A percentile compares a stretch with the other conserved stretches of the same genome.
These are phyloP conservation scores for Scheffersomyces insectosa DNA, from an alignment of 1,139 yeast species.

Conservation along the genomic window DNA sequence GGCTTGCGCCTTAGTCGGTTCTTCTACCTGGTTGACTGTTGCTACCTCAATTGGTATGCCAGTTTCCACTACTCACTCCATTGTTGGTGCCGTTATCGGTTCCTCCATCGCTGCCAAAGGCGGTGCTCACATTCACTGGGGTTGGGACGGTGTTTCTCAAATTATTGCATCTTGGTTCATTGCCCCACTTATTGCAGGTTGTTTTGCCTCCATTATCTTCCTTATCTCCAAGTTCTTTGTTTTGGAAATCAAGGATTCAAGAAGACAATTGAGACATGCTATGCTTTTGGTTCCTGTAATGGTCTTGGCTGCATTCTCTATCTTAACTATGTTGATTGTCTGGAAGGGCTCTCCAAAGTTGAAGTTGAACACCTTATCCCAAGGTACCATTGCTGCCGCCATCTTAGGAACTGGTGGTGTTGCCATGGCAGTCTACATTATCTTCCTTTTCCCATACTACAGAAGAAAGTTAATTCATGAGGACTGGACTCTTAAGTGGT, in stretches of 20 bases:
- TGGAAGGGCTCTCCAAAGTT: conserved; percentile 79
- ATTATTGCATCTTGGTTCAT: conserved; percentile 81
- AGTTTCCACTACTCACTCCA: conserved; percentile 77
- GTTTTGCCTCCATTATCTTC: conserved; percentile 59
- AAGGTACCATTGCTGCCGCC: conserved; percentile 53
- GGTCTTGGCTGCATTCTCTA: conserved; percentile 60
- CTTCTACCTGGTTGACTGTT: conserved; percentile 69
- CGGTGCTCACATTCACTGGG: conserved; percentile 63
- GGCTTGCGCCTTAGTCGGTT: conserved; percentile 76
- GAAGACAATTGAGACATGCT: conserved; percentile 51
- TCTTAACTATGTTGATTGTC: conserved; percentile 60
- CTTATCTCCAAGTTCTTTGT: conserved; percentile 60
- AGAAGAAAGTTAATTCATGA: conserved; percentile 58
- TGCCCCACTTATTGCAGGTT: conserved; percentile 75
- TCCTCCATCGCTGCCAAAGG: conserved; percentile 73
- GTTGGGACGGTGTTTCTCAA: conserved; percentile 72
- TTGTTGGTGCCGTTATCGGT: conserved; percentile 77
- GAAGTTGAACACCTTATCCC: conserved; percentile 51
- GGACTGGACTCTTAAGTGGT: conserved; percentile 69
- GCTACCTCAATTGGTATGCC: conserved; percentile 75
- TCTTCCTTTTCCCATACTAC: conserved; percentile 63
- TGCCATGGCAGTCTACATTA: conserved; percentile 50
- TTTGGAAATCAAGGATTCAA: conserved; percentile 54
- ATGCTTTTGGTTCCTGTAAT: conserved; percentile 59
- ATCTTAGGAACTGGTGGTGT: conserved; percentile 65